Evolutionary conservation across 2,329 filamentous ascomycete species (phyloP).

Genomic region (Zasmidium angulare): DNA sequence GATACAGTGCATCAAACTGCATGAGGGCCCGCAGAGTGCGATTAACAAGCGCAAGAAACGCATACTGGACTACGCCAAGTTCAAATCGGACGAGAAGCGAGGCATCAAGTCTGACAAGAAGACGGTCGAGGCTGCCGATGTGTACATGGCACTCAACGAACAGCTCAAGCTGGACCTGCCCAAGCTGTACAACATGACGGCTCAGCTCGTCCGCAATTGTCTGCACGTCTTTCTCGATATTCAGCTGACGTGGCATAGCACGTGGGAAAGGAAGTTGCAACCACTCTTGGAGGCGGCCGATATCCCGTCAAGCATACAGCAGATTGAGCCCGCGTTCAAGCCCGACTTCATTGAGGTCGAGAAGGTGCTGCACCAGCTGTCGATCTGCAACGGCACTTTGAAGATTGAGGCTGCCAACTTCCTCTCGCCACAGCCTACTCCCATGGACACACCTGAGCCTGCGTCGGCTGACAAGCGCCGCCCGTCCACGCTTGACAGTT

Average conservation of each 20-base stretch:
- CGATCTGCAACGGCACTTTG: constrained; percentile 72
- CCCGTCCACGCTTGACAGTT: constrained; percentile 38
- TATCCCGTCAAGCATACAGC: constrained; percentile 65
- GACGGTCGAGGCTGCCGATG: constrained; percentile 77
- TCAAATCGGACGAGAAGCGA: constrained; percentile 71
- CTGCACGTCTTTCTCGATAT: constrained; percentile 81
- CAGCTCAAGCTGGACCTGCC: constrained; percentile 91
- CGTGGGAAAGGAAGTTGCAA: constrained; percentile 81
- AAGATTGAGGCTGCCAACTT: constrained; percentile 61
- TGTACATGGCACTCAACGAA: constrained; percentile 88
- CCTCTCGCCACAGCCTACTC: constrained; percentile 52
- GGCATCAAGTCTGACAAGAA: constrained; percentile 88
- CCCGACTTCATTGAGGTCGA: constrained; percentile 77
- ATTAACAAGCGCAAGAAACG: constrained; percentile 95
- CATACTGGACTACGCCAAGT: constrained; percentile 84
- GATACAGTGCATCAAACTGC: constrained; percentile 72
- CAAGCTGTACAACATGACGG: constrained; percentile 76
- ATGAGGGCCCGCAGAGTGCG: constrained; percentile 79
- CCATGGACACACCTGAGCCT: constrained; percentile 34
- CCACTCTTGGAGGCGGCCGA: constrained; percentile 67
- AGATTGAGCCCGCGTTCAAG: constrained; percentile 76
- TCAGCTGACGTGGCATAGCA: constrained; percentile 77
- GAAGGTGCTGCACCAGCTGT: constrained; percentile 67
- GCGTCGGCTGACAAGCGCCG: constrained; percentile 36
- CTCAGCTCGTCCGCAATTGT: constrained; percentile 79